phyloP scores from a whole-genome alignment of 805 yeast genomes.

The Ogataea pilisensis region DNA sequence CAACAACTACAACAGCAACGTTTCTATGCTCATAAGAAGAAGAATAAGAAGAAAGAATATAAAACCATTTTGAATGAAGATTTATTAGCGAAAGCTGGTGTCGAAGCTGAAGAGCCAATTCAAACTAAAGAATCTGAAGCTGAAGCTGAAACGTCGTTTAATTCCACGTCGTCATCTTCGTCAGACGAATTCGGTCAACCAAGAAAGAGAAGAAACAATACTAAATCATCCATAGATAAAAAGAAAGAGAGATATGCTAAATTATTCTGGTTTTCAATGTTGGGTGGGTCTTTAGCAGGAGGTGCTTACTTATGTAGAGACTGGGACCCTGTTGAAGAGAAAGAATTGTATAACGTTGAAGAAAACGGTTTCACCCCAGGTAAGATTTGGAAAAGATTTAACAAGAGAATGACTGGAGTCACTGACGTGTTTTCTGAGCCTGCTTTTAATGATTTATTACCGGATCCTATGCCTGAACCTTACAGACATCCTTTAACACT shows the following conservation, averaged over 20 bases:
- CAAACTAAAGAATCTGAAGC: conserved; percentile 9
- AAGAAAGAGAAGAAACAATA: conserved; percentile 48
- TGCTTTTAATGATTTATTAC: conserved; percentile 85
- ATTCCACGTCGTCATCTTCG: not conserved
- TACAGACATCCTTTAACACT: conserved; percentile 90
- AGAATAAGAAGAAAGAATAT: conserved; percentile 24
- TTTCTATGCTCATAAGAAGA: conserved; percentile 22
- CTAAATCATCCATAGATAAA: conserved; percentile 64
- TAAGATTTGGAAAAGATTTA: conserved; percentile 64
- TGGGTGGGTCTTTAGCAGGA: conserved; percentile 51
- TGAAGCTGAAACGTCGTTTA: conserved; percentile 1
- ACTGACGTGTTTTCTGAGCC: conserved; percentile 90
- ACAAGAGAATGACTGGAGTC: conserved; percentile 66
- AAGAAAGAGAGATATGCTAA: conserved; percentile 82
- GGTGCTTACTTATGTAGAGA: conserved; percentile 70
- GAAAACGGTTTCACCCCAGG: conserved; percentile 69
- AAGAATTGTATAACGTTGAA: conserved; percentile 34
- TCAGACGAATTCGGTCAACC: conserved; percentile 31
- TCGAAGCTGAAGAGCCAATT: conserved; percentile 44
- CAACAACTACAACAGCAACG: conserved; percentile 4
- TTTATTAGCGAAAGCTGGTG: conserved; percentile 77
- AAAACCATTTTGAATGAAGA: conserved; percentile 74
- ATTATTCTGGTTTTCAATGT: conserved; percentile 57
- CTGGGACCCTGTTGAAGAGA: conserved; percentile 78
- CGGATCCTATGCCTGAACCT: conserved; percentile 87